A percentile compares a stretch with the other conserved stretches of the same genome.
Conservation (phyloP, 2,329 filamentous ascomycete genomes). For the Pseudogymnoascus destructans region DNA sequence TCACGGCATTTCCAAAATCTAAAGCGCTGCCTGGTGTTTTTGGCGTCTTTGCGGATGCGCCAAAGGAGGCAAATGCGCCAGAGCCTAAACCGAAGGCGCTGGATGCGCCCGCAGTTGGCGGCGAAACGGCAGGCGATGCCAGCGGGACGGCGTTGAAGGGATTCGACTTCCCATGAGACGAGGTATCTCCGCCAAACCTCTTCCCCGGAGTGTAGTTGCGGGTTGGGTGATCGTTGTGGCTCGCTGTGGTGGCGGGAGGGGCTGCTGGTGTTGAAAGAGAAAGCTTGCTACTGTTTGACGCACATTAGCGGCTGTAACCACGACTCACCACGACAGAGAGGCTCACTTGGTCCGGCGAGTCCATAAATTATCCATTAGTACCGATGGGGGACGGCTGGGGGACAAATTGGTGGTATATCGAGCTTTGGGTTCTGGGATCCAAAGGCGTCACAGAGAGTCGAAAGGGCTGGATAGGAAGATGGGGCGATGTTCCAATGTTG, state of each 20-base stretch:
- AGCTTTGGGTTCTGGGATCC: conserved; percentile 10
- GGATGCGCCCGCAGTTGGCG: conserved; percentile 64
- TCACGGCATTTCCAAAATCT: conserved; percentile 52
- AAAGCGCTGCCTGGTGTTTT: conserved; percentile 74
- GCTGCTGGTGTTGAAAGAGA: conserved; percentile 49
- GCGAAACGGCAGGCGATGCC: conserved; percentile 54
- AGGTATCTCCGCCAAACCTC: conserved; percentile 60
- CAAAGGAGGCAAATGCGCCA: conserved; percentile 93
- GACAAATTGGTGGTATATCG: not conserved
- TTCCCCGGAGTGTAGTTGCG: conserved; percentile 55
- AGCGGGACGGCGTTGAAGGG: conserved; percentile 67
- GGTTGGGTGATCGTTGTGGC: conserved; percentile 38
- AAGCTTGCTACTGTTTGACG: conserved; percentile 53
- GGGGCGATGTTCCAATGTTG: conserved; percentile 1
- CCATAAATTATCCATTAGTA: conserved; percentile 41
- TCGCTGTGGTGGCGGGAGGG: conserved; percentile 27
- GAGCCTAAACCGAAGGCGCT: conserved; percentile 89
- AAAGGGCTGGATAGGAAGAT: conserved; percentile 9
- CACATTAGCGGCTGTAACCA: conserved; percentile 15
- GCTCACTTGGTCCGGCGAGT: conserved; percentile 68
- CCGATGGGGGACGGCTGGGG: not conserved
- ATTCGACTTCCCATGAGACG: conserved; percentile 61
- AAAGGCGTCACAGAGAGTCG: conserved; percentile 4
- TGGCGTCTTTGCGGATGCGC: conserved; percentile 66
- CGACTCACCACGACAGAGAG: conserved; percentile 15